Percentiles rank a stretch among this genome's conserved stretches.
These are phyloP conservation scores for Odontarrhena argentea DNA, from an alignment of 345 rosid species.

Conservation along the genomic window DNA sequence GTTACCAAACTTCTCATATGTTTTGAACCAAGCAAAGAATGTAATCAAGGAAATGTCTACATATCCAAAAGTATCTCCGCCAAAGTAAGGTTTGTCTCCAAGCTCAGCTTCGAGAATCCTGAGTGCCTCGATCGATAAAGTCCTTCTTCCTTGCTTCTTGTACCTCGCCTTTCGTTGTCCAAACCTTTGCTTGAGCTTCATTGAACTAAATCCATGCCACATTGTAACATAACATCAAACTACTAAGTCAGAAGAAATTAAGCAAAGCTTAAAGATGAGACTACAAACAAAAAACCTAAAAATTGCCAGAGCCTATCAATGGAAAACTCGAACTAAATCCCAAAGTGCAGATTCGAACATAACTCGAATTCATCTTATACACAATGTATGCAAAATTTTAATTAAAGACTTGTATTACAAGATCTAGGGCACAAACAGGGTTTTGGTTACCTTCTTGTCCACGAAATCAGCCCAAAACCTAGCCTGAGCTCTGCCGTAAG, in stretches of 20 bases:
- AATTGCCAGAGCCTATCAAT: no score
- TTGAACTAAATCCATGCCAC: neutral
- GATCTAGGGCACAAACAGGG: neutral
- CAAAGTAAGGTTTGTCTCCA: neutral
- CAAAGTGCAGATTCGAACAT: neutral
- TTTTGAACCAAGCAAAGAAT: neutral
- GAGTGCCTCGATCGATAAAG: neutral
- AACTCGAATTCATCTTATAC: neutral
- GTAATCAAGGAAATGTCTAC: neutral
- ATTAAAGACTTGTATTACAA: no score
- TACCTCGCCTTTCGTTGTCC: neutral
- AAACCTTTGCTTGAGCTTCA: no score
- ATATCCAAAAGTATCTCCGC: neutral
- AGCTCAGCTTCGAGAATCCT: neutral
- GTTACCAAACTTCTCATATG: slow-evolving; percentile 8
- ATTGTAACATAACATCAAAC: neutral
- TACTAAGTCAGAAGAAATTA: neutral
- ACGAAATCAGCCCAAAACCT: neutral
- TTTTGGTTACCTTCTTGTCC: neutral
- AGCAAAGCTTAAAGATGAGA: no score
- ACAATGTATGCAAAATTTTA: no score
- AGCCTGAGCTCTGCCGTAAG: neutral
- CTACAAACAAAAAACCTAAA: no score
- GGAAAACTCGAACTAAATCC: no score
- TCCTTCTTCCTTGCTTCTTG: neutral